Conservation (phyloP, 2,329 filamentous ascomycete species). For the Aspergillus carbonarius region DNA sequence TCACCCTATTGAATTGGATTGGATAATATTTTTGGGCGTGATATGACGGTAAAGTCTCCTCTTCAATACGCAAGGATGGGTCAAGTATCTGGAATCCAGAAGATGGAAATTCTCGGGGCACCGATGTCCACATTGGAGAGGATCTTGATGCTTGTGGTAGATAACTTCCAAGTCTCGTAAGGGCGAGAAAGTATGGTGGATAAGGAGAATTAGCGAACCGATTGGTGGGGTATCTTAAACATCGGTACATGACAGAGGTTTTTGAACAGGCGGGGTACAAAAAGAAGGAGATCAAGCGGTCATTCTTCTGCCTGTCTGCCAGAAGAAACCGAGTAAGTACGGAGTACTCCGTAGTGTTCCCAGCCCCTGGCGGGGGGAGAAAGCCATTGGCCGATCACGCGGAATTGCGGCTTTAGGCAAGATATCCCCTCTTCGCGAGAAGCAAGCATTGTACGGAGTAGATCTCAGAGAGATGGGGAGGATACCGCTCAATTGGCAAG, state of each 20-base stretch:
- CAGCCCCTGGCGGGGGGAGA: background rate
- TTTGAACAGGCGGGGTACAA: background rate
- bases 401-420: too few species aligned
- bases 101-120: slow-evolving; percentile 8
- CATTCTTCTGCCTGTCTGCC: background rate
- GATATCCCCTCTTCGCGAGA: too few species aligned
- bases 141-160: background rate
- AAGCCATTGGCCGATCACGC: background rate
- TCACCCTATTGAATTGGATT: slow-evolving; percentile 14
- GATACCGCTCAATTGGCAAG: too few species aligned
- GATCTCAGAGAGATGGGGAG: too few species aligned
- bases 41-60: slow-evolving; percentile 21
- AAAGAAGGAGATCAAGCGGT: background rate
- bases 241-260: background rate
- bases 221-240: background rate
- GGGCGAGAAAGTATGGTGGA: background rate
- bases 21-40: slow-evolving; percentile 22
- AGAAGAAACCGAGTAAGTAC: background rate
- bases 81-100: slow-evolving; percentile 12
- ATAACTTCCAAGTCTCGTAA: background rate
- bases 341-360: too few species aligned
- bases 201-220: background rate
- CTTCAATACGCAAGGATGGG: slow-evolving; percentile 15
- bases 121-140: slow-evolving; percentile 7
- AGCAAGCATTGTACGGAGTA: too few species aligned